Evolutionary conservation across 1,284 basidiomycete genomes (phyloP), one percentile per base, ranked within the genome.

Genomic region (Austroboletus novae-zelandiae): DNA sequence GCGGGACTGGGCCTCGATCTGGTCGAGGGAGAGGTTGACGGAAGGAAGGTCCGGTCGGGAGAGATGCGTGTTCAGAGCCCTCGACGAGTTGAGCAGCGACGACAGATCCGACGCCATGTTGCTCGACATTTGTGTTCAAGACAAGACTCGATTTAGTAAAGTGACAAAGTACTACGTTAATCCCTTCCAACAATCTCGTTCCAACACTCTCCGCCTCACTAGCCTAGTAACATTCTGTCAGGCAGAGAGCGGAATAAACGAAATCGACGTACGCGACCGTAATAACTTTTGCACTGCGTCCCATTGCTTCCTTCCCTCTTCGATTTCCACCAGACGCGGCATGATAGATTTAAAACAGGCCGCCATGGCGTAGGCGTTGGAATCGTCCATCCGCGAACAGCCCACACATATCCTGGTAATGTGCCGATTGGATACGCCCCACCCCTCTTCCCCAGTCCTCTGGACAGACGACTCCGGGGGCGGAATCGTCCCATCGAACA

Each of bases 1-100:
- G 20, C 91, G 77, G 1, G 89, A 91, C 70, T 95, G 91, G 0
- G 86, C 86, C 67, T 97, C 92, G 57, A 97, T 90, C 72, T 97
- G 92, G 70, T 95, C 92, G 36, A 97, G 77, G 4, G 90, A 90
- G 43, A 96, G 84, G 56, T 91, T 84, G 32, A 97, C 86, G 4
- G 86, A 81, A 9, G 94, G 94, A 1, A 97, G 72, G 57, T 94
- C 89, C 5, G 87, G 85, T 37, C 80, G 76, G 8, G 84, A 78
- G 30, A 91, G 71, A 65, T 92, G 87, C 0, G 86, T 83, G 11
- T 83, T 91, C 39, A 92, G 78, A 25, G 80, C 81, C 60, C 79
- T 84, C 6, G 88, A 89, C 34, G 84, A 79, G 43, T 82, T 80
- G 54, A 92, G 70, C 37, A 92, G 74, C 4, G 88, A 78, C 37